phyloP scores from a whole-genome alignment of 257 asterid species.

The Galeopsis tetrahit region DNA sequence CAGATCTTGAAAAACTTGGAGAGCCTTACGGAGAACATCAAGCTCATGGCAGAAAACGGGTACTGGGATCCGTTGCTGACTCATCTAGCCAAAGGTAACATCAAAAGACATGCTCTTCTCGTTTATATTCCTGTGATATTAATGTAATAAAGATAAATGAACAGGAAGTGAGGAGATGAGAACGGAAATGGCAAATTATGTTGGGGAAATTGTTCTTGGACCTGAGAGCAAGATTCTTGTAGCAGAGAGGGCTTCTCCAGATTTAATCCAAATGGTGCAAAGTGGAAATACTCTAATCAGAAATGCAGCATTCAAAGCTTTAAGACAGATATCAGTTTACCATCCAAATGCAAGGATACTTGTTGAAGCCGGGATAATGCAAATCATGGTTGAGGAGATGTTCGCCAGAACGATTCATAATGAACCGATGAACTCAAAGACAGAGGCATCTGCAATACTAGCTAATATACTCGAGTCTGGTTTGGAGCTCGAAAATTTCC shows the following conservation, averaged over 20 bases:
- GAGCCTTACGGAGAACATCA: slow-evolving; percentile 60
- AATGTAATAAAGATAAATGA: slow-evolving; percentile 24
- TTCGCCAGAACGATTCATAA: slow-evolving; percentile 45
- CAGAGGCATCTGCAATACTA: slow-evolving; percentile 67
- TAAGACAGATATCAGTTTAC: slow-evolving; percentile 60
- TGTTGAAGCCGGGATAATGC: slow-evolving; percentile 61
- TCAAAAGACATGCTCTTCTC: not conserved
- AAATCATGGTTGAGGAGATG: slow-evolving; percentile 72
- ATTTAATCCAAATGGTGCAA: slow-evolving; percentile 66
- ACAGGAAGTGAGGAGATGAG: slow-evolving; percentile 68
- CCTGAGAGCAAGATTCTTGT: slow-evolving; percentile 53
- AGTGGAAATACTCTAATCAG: slow-evolving; percentile 51
- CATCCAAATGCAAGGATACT: slow-evolving; percentile 56
- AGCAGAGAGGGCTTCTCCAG: slow-evolving; percentile 73
- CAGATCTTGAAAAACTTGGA: slow-evolving; percentile 72
- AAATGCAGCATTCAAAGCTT: slow-evolving; percentile 73
- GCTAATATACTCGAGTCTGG: slow-evolving; percentile 79
- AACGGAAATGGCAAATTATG: slow-evolving; percentile 69
- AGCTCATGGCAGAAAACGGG: slow-evolving; percentile 87
- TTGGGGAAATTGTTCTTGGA: slow-evolving; percentile 63
- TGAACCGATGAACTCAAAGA: slow-evolving; percentile 54
- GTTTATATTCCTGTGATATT: not conserved
- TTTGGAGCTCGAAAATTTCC: slow-evolving; percentile 51
- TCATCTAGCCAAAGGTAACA: slow-evolving; percentile 67
- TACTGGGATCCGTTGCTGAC: slow-evolving; percentile 70